Evolutionary conservation across 169 alveolate species (phyloP).

Genomic region (Cryptosporidium tyzzeri): DNA sequence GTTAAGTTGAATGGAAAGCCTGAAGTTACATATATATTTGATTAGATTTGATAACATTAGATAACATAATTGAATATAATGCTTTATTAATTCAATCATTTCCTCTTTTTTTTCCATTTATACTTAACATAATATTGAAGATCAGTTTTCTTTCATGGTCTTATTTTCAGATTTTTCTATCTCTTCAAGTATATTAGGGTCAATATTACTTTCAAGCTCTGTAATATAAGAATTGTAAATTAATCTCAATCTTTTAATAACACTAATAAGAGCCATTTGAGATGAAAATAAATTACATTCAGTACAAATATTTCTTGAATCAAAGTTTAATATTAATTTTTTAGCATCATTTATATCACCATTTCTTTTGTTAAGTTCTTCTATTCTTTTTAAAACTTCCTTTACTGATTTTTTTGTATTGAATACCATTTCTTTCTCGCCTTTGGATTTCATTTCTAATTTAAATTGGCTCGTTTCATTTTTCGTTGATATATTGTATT

Average conservation of each 20-base stretch:
- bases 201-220: constrained; percentile 6
- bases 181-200: neutral
- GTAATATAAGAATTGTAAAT: neutral
- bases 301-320: constrained; percentile 2
- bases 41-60: neutral
- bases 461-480: constrained; percentile 18
- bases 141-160: neutral
- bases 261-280: constrained; percentile 44
- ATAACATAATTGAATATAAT: too few species aligned
- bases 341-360: neutral
- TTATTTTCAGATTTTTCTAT: constrained; percentile 1
- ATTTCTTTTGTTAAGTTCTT: constrained; percentile 5
- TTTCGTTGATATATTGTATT: neutral
- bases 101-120: too few species aligned
- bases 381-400: neutral
- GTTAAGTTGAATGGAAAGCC: neutral
- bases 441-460: neutral
- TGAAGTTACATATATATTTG: neutral
- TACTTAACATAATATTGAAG: neutral
- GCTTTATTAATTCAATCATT: neutral
- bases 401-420: constrained; percentile 11
- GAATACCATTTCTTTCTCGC: constrained; percentile 16
- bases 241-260: constrained; percentile 12
- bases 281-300: constrained; percentile 41
- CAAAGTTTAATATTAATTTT: constrained; percentile 12